Conservation (phyloP, 1,284 basidiomycete species). For the Puccinia novopanici region DNA sequence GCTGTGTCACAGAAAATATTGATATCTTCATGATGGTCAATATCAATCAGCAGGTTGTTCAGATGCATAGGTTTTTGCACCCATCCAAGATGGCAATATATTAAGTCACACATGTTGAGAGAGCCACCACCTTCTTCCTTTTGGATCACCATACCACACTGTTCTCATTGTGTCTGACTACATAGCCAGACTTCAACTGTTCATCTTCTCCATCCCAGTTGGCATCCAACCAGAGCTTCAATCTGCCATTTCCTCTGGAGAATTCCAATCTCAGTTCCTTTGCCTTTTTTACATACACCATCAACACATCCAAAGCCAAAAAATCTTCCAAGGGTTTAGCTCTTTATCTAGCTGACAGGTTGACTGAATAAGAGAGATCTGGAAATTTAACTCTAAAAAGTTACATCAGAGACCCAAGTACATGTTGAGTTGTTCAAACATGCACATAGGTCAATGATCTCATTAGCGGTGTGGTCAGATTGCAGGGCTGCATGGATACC, state of each 20-base stretch:
- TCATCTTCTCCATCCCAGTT: slow-evolving; percentile 23
- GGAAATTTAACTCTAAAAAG: neutral
- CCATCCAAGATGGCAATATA: neutral
- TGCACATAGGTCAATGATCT: no score
- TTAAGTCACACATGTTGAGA: no score
- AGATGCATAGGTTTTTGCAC: neutral
- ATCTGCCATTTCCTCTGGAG: no score
- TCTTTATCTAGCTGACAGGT: neutral
- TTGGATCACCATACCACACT: neutral
- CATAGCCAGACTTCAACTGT: neutral
- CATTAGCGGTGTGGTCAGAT: no score
- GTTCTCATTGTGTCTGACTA: neutral
- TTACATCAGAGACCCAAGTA: slow-evolving; percentile 33
- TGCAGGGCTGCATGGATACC: no score
- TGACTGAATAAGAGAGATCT: slow-evolving; percentile 6
- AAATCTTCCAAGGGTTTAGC: neutral
- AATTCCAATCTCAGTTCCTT: neutral
- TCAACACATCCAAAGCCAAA: slow-evolving; percentile 9
- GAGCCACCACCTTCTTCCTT: slow-evolving; percentile 16
- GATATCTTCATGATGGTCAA: neutral
- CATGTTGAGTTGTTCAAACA: no score
- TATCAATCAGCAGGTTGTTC: neutral
- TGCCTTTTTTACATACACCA: neutral
- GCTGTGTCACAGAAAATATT: neutral
- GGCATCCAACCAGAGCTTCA: no score